Percentiles rank a stretch among this genome's conserved stretches.
Evolutionary conservation across 129 eudicot species (phyloP).

Genomic region (Centrapalus pauciflorus): DNA sequence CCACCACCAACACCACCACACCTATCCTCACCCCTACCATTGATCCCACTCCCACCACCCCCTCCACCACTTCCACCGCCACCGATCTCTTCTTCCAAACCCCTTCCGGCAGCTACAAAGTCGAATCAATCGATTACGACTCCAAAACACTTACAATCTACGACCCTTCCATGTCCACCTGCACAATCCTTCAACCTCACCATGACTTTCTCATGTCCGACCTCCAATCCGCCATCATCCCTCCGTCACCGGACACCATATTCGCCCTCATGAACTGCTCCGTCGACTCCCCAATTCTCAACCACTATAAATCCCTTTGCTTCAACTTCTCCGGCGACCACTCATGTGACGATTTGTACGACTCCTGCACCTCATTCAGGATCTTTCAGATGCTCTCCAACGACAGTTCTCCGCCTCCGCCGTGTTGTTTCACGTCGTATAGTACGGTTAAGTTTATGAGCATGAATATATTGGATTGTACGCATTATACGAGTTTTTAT

Average conservation of each 20-base stretch:
- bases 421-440: slow-evolving; percentile 83
- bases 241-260: slow-evolving; percentile 81
- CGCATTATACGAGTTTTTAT: slow-evolving; percentile 82
- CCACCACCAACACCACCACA: slow-evolving; percentile 44
- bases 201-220: slow-evolving; percentile 78
- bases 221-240: slow-evolving; percentile 62
- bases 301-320: slow-evolving; percentile 76
- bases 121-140: slow-evolving; percentile 70
- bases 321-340: slow-evolving; percentile 63
- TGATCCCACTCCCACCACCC: slow-evolving; percentile 42
- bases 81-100: slow-evolving; percentile 62
- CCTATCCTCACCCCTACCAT: slow-evolving; percentile 57
- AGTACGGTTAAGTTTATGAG: slow-evolving; percentile 76
- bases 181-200: slow-evolving; percentile 91
- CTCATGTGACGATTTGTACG: slow-evolving; percentile 72
- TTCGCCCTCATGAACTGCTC: slow-evolving; percentile 92
- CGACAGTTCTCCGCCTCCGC: slow-evolving; percentile 57
- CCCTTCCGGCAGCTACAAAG: slow-evolving; percentile 85
- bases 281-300: slow-evolving; percentile 75
- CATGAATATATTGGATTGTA: slow-evolving; percentile 81
- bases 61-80: slow-evolving; percentile 31
- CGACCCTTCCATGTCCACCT: slow-evolving; percentile 96
- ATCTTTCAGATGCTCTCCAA: slow-evolving; percentile 47
- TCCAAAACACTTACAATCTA: slow-evolving; percentile 47
- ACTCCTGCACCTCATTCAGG: slow-evolving; percentile 69